Evolutionary conservation across 2,329 filamentous ascomycete species (phyloP).

Genomic region (Monosporascus sp.): DNA sequence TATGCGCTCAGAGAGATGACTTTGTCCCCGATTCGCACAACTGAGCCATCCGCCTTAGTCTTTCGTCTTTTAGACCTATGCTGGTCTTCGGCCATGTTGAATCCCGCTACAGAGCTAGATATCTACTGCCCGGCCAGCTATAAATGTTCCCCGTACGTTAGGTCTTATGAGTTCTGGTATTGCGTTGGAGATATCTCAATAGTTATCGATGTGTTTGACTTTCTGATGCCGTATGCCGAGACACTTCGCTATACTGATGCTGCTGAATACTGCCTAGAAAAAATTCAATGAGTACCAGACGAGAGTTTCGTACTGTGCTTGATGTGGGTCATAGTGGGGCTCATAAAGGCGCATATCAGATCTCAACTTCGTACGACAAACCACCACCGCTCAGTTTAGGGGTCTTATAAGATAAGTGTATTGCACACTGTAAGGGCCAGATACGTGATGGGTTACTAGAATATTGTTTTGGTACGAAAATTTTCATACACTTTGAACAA

Average conservation of each 20-base stretch:
- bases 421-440: too few species aligned
- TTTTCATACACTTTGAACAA: too few species aligned
- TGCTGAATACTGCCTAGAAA: neutral
- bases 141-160: neutral
- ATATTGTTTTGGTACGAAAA: too few species aligned
- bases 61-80: slow-evolving; percentile 35
- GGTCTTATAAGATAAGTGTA: too few species aligned
- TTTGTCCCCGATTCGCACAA: slow-evolving; percentile 43
- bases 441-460: too few species aligned
- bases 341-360: neutral
- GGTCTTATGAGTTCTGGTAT: too few species aligned
- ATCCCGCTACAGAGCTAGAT: neutral
- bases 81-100: slow-evolving; percentile 19
- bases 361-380: too few species aligned
- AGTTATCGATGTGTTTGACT: neutral
- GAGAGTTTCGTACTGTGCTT: too few species aligned
- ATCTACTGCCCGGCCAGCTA: neutral
- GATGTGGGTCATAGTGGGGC: neutral
- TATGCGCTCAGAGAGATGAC: slow-evolving; percentile 46
- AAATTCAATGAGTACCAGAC: neutral
- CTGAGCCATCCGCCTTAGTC: slow-evolving; percentile 24
- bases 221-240: neutral
- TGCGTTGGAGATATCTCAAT: too few species aligned
- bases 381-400: too few species aligned
- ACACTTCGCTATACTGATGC: too few species aligned